Evolutionary conservation across 2,329 filamentous ascomycete genomes (phyloP), one percentile per base, ranked within the genome.

Genomic region (Cladorrhinum sp.): DNA sequence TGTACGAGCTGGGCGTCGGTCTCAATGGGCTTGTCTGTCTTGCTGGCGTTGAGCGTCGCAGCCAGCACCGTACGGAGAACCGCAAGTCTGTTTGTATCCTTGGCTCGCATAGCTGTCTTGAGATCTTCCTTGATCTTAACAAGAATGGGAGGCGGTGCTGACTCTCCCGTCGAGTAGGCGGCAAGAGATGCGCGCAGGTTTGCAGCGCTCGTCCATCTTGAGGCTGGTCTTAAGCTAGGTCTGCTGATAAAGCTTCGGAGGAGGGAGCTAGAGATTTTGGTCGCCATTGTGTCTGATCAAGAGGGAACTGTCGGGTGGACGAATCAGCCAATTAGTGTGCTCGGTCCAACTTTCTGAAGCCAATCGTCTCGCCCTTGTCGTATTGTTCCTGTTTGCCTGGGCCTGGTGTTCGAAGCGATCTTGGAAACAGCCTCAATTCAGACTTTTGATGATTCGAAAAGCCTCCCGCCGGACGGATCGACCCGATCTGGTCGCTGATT

Each of bases 41-140:
- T 93, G 72, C 86, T 88, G 32, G 88, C 86, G 74, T 92, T 93
- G 67, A 87, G 86, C 63, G 89, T 85, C 64, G 88, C 83, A 29
- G 88, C 80, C 65, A 93, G 81, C 63, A 93, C 77, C 45, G 81
- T 74, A 66, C 90, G 88, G 53, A 93, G 81, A 38, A 91, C 89
- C 41, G 82, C 77, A 24, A 93, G 83, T 2, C 88, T 85, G 24
- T 84, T 77, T 24, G 79, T 75, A 70, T 89, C 85, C 73, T 87
- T 89, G 67, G 79, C 79, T 61, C 81, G 81, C 86, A 89, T 88
- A 53, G 86, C 85, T 9, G 78, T 74, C 76, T 89, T 89, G 63
- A 89, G 78, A 67, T 89, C 86, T 64, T 72, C 74, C 69, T 84
- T 84, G 68, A 86, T 76, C 73, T 80, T 83, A 57, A 77, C 72